Evolutionary conservation across 805 yeast genomes (phyloP).

Genomic region (Ogataea salicorniae): DNA sequence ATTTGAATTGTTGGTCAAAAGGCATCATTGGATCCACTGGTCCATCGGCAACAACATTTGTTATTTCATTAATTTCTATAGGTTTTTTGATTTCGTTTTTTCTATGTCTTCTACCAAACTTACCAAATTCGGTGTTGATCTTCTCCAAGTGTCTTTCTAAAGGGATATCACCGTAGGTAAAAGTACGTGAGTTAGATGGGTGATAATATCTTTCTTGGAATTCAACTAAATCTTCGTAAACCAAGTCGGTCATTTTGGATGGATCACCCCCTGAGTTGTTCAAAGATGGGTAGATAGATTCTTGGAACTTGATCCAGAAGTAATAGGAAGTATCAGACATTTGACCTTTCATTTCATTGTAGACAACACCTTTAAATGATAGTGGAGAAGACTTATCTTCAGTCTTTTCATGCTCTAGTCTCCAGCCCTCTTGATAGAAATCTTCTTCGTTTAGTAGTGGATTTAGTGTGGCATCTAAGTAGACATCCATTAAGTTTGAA

Average conservation of each 20-base stretch:
- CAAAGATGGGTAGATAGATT: conserved; percentile 76
- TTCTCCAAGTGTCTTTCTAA: conserved; percentile 54
- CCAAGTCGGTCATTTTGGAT: conserved; percentile 61
- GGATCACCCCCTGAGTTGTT: conserved; percentile 97
- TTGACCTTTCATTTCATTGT: conserved; percentile 98
- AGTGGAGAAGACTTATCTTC: conserved; percentile 57
- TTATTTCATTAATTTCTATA: conserved; percentile 33
- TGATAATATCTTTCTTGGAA: conserved; percentile 78
- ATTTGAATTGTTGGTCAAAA: conserved; percentile 62
- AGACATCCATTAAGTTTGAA: conserved; percentile 78
- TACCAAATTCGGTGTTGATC: conserved; percentile 44
- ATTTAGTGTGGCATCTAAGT: conserved; percentile 78
- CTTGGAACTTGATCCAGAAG: conserved; percentile 79
- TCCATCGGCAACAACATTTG: conserved; percentile 46
- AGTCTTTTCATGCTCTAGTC: conserved; percentile 69
- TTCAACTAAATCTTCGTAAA: conserved; percentile 68
- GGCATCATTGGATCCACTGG: conserved; percentile 80
- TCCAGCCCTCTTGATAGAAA: conserved; percentile 96
- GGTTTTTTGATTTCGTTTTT: conserved; percentile 40
- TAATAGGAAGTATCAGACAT: conserved; percentile 82
- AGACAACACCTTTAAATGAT: conserved; percentile 90
- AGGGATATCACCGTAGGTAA: conserved; percentile 80
- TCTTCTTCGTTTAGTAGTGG: conserved; percentile 78
- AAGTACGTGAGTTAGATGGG: conserved; percentile 83
- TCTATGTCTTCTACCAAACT: conserved; percentile 47